These are phyloP conservation scores for Saturnispora sekii DNA, from an alignment of 805 yeast genomes.

Conservation along the genomic window DNA sequence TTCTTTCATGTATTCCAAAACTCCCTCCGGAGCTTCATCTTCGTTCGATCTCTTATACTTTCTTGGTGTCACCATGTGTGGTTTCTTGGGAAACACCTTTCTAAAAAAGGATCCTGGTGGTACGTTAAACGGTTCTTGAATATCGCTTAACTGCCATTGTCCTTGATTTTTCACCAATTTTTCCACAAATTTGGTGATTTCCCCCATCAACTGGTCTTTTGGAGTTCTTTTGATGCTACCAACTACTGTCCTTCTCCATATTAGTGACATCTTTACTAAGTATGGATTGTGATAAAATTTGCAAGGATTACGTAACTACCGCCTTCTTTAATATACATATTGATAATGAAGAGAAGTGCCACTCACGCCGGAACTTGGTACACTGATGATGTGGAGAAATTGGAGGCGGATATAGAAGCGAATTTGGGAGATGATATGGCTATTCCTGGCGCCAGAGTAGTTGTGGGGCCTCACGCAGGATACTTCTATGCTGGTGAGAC, in stretches of 20 bases:
- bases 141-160: too few relatives aligned
- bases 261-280: not conserved
- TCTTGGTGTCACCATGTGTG: not conserved
- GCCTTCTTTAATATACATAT: too few relatives aligned
- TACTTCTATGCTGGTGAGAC: conserved; percentile 71
- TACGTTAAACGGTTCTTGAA: not conserved
- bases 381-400: conserved; percentile 31
- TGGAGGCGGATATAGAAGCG: conserved; percentile 42
- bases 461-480: conserved; percentile 82
- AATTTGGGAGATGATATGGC: conserved; percentile 31
- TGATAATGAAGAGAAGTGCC: conserved; percentile 32
- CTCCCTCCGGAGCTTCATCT: not conserved
- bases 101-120: too few relatives aligned
- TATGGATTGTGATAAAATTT: not conserved
- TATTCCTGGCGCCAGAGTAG: conserved; percentile 37
- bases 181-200: not conserved
- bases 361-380: conserved; percentile 95
- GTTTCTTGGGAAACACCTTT: too few relatives aligned
- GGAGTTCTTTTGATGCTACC: not conserved
- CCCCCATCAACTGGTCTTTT: not conserved
- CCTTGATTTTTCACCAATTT: not conserved
- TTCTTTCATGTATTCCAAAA: not conserved
- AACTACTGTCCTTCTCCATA: too few relatives aligned
- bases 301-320: not conserved
- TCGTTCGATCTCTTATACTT: not conserved